Evolutionary conservation across 2,329 filamentous ascomycete genomes (phyloP), one percentile per base, ranked within the genome.

Genomic region (Neocucurbitaria cava): DNA sequence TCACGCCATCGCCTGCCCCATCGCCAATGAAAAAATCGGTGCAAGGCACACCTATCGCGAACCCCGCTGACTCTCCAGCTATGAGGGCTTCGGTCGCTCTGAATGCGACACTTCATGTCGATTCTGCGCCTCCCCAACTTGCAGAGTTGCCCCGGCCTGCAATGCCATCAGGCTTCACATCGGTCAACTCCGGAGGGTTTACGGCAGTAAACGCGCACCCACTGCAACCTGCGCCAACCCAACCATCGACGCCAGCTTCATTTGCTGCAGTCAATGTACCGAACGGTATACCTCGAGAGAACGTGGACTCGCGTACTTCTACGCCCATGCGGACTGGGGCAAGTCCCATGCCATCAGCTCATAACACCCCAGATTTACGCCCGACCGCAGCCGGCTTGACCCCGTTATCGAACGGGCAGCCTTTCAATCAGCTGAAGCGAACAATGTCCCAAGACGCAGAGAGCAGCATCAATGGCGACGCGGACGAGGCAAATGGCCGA

Each of bases 1-100:
- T 95, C 57, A 97, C 93, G 0, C 87, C 88, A 17, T 89, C 87
- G 3, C 92, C 94, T 3, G 77, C 89, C 71, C 76, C 91, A 77
- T 89, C 87, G 30, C 92, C 94, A 1, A 81, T 92, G 70, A 93
- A 82, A 64, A 83, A 81, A 26, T 76, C 77, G 58, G 58, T 81
- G 56, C 73, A 81, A 52, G 67, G 75, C 18, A 83, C 82, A 3
- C 79, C 83, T 69, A 84, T 66, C 20, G 75, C 74, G 36, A 73
- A 84, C 1, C 79, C 83, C 48, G 84, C 82, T 4, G 87, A 90
- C 43, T 93, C 91, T 1, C 89, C 92, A 1, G 85, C 88, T 3
- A 77, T 86, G 36, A 81, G 79, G 61, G 82, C 85, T 35, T 84
- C 84, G 15, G 78, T 81, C 52, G 80, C 83, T 10, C 76, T 87